Evolutionary conservation across 2,329 filamentous ascomycete species (phyloP).

Genomic region (Phyllosticta capitalensis): DNA sequence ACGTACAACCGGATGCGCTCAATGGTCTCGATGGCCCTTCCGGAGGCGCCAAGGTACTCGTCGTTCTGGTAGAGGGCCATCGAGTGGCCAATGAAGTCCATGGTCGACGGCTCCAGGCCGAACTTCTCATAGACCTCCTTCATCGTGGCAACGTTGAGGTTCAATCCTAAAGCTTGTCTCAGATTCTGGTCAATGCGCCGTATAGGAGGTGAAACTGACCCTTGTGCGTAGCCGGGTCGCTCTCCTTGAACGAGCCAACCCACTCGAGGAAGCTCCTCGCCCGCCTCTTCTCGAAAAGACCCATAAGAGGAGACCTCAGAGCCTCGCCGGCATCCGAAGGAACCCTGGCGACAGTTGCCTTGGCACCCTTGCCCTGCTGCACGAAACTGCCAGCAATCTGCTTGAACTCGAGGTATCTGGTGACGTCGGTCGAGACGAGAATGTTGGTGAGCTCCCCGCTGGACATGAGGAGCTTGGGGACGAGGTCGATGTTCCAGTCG

Average conservation of each 20-base stretch:
- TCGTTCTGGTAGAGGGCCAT: slow-evolving; percentile 95
- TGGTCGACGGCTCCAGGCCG: slow-evolving; percentile 76
- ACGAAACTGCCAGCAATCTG: slow-evolving; percentile 88
- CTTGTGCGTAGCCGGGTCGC: slow-evolving; percentile 79
- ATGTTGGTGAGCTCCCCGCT: slow-evolving; percentile 98
- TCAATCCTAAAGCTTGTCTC: slow-evolving; percentile 48
- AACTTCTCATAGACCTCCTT: slow-evolving; percentile 99
- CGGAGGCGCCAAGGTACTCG: slow-evolving; percentile 66
- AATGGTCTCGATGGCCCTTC: slow-evolving; percentile 73
- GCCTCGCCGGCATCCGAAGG: slow-evolving; percentile 84
- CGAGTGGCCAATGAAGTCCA: slow-evolving; percentile 94
- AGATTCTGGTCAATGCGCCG: neutral
- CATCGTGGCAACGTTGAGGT: slow-evolving; percentile 74
- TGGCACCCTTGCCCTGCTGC: slow-evolving; percentile 72
- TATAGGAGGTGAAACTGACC: slow-evolving; percentile 45
- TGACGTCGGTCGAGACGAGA: slow-evolving; percentile 80
- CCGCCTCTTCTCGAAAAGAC: slow-evolving; percentile 92
- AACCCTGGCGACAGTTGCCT: slow-evolving; percentile 92
- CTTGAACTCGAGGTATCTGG: slow-evolving; percentile 45
- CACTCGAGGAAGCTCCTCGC: slow-evolving; percentile 96
- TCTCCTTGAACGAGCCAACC: slow-evolving; percentile 76
- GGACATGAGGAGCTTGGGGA: slow-evolving; percentile 97
- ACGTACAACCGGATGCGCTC: slow-evolving; percentile 92
- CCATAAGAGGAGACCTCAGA: slow-evolving; percentile 87
- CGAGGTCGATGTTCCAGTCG: slow-evolving; percentile 99